Conservation (phyloP, 208 protist genomes). For the Trypanosoma mega region DNA sequence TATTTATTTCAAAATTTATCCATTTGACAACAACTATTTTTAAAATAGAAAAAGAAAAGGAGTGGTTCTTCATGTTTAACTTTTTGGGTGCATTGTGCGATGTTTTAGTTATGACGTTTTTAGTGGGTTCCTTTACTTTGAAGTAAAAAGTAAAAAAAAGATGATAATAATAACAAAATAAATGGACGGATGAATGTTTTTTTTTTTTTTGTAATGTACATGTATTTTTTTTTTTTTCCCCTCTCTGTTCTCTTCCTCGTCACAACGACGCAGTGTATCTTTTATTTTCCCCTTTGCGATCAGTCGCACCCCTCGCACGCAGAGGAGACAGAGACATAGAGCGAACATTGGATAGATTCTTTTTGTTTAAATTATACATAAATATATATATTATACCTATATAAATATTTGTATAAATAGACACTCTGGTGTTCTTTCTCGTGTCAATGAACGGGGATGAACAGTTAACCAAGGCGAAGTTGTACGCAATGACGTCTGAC, state of each 20-base stretch:
- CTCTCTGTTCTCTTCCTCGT: not conserved
- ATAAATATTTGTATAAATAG: not conserved
- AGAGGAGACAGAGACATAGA: no score
- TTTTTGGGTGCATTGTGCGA: not conserved
- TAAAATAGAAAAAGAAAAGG: not conserved
- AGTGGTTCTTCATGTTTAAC: not conserved
- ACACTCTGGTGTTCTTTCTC: conserved; percentile 11
- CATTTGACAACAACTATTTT: no score
- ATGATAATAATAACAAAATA: not conserved
- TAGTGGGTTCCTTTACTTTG: conserved; percentile 14
- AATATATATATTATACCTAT: not conserved
- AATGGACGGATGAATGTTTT: no score
- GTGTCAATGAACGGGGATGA: conserved; percentile 22
- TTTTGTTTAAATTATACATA: no score
- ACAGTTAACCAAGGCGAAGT: conserved; percentile 68
- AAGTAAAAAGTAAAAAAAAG: not conserved
- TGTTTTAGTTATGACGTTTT: no score
- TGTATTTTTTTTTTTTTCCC: conserved; percentile 14
- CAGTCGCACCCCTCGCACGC: no score
- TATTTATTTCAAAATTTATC: no score
- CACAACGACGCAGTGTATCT: not conserved
- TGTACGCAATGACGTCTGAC: conserved; percentile 55
- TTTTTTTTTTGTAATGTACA: conserved; percentile 7
- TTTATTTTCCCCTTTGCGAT: no score
- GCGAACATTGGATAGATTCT: no score